phyloP scores from a whole-genome alignment of 257 asterid genomes.

The Voacanga thouarsii region DNA sequence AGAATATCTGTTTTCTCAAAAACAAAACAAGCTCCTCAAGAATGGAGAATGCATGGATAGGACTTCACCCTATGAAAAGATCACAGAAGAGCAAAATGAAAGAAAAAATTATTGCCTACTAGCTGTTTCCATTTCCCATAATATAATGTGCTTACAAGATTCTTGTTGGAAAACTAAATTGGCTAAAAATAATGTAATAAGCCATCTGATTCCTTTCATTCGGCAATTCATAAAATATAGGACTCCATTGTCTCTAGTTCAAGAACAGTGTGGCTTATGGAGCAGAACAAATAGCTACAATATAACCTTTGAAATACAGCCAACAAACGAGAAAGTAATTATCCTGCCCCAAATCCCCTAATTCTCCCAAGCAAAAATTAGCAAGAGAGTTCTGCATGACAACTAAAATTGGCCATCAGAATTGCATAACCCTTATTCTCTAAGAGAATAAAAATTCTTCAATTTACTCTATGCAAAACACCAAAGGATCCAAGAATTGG shows the following conservation, averaged over 20 bases:
- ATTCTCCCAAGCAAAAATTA: neutral
- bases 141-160: neutral
- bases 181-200: neutral
- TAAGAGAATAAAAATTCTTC: neutral
- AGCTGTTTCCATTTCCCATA: neutral
- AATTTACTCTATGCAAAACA: neutral
- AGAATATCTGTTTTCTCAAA: too few species aligned
- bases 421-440: neutral
- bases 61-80: neutral
- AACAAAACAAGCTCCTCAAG: too few species aligned
- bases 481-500: too few species aligned
- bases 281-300: neutral
- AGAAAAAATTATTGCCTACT: neutral
- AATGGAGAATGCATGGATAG: too few species aligned
- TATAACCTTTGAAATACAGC: neutral
- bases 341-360: neutral
- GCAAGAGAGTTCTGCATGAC: neutral
- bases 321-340: neutral
- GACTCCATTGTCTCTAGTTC: neutral
- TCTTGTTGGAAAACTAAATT: neutral
- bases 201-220: neutral
- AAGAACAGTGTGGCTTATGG: neutral
- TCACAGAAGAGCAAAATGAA: neutral
- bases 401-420: neutral
- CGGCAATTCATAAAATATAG: neutral